Evolutionary conservation across 2,329 filamentous ascomycete species (phyloP).

Genomic region (Didymella pinodella): DNA sequence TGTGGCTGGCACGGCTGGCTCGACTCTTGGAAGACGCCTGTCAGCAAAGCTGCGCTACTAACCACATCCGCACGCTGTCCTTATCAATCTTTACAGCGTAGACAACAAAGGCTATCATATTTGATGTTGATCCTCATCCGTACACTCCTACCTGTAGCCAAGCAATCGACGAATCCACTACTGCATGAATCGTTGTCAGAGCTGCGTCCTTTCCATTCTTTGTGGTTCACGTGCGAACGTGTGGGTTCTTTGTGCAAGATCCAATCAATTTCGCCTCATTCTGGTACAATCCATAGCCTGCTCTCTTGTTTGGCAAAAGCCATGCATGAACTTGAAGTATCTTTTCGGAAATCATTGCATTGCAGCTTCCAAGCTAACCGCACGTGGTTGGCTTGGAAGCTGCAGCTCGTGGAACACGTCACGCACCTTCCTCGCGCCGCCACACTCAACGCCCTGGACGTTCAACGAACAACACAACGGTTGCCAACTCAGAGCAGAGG

Average conservation of each 20-base stretch:
- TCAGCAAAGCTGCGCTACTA: constrained; percentile 18
- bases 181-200: constrained; percentile 16
- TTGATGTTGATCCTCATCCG: background rate
- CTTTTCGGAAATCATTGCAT: constrained; percentile 18
- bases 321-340: constrained; percentile 19
- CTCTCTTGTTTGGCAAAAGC: constrained; percentile 6
- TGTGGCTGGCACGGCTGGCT: constrained; percentile 40
- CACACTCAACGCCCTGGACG: constrained; percentile 25
- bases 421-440: constrained; percentile 32
- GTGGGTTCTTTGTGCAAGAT: constrained; percentile 10
- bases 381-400: constrained; percentile 5
- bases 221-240: constrained; percentile 15
- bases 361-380: background rate
- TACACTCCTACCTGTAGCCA: constrained; percentile 1
- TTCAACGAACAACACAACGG: constrained; percentile 40
- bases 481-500: constrained; percentile 37
- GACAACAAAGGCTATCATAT: background rate
- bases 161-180: constrained; percentile 9
- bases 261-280: constrained; percentile 16
- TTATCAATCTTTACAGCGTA: background rate
- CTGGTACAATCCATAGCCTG: constrained; percentile 1
- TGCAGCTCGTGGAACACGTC: constrained; percentile 36
- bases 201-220: constrained; percentile 1
- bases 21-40: constrained; percentile 22
- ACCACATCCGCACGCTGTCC: background rate